These are phyloP conservation scores for Didymella pinodella DNA, from an alignment of 2,329 filamentous ascomycete species.

Conservation along the genomic window DNA sequence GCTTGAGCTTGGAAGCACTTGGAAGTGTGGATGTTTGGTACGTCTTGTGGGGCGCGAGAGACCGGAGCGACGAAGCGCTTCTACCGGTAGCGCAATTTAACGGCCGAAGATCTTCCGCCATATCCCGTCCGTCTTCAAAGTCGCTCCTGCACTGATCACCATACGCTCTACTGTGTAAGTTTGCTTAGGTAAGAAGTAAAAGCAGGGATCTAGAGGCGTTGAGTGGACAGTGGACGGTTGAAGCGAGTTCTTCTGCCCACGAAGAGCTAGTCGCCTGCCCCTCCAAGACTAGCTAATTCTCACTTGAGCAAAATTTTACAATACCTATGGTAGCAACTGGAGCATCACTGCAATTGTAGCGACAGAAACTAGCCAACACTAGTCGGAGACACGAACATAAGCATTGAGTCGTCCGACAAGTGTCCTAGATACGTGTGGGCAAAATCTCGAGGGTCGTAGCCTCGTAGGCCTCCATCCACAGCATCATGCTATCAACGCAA, in stretches of 20 bases:
- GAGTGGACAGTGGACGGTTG: too few relatives aligned
- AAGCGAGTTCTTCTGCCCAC: too few relatives aligned
- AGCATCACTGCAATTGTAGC: not conserved
- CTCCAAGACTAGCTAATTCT: too few relatives aligned
- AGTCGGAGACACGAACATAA: not conserved
- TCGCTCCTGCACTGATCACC: not conserved
- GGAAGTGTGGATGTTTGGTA: not conserved
- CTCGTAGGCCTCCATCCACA: too few relatives aligned
- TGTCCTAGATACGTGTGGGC: not conserved
- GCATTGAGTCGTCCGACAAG: not conserved
- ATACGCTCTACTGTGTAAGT: not conserved
- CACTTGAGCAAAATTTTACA: too few relatives aligned
- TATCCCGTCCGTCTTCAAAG: not conserved
- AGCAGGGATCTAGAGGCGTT: too few relatives aligned
- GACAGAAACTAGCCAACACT: not conserved
- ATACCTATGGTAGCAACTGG: not conserved
- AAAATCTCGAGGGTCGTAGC: too few relatives aligned
- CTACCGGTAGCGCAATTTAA: not conserved
- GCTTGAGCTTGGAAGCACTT: not conserved
- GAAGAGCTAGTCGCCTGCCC: too few relatives aligned
- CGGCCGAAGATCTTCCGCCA: not conserved
- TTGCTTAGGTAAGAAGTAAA: too few relatives aligned
- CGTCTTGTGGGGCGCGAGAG: not conserved
- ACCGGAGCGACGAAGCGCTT: not conserved
- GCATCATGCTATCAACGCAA: not conserved